Evolutionary conservation across 148 eudicot species (phyloP).

Genomic region (Rhododendron griersonianum): DNA sequence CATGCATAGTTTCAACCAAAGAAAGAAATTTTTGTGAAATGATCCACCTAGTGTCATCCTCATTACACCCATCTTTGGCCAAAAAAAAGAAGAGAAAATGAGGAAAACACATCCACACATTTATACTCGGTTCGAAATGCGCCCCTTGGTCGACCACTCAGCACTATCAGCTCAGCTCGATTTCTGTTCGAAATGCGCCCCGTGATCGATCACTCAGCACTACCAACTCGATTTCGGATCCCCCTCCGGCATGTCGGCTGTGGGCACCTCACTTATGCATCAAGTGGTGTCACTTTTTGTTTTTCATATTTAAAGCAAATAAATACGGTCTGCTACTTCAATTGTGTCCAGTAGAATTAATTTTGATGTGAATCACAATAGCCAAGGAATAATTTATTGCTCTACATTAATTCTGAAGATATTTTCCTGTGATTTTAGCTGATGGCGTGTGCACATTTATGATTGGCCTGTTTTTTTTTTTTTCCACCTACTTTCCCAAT

Average conservation of each 20-base stretch:
- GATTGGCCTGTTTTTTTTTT: too few species aligned
- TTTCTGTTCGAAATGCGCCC: too few species aligned
- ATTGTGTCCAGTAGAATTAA: background rate
- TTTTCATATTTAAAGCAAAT: background rate
- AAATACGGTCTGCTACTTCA: background rate
- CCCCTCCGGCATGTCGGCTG: too few species aligned
- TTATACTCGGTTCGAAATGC: too few species aligned
- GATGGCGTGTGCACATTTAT: background rate
- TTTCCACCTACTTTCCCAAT: background rate
- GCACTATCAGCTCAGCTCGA: too few species aligned
- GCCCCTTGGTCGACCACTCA: too few species aligned
- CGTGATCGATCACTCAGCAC: background rate
- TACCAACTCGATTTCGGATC: background rate
- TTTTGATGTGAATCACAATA: background rate
- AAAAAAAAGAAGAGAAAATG: too few species aligned
- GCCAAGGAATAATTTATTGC: background rate
- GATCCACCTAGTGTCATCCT: background rate
- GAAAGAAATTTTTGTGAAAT: background rate
- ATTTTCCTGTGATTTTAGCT: too few species aligned
- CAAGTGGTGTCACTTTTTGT: background rate
- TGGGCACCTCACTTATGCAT: too few species aligned
- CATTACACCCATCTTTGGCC: too few species aligned
- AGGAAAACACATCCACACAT: too few species aligned
- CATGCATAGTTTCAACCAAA: background rate
- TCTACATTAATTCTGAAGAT: too few species aligned